Evolutionary conservation across 805 yeast genomes (phyloP).

Genomic region (Candida piceae): DNA sequence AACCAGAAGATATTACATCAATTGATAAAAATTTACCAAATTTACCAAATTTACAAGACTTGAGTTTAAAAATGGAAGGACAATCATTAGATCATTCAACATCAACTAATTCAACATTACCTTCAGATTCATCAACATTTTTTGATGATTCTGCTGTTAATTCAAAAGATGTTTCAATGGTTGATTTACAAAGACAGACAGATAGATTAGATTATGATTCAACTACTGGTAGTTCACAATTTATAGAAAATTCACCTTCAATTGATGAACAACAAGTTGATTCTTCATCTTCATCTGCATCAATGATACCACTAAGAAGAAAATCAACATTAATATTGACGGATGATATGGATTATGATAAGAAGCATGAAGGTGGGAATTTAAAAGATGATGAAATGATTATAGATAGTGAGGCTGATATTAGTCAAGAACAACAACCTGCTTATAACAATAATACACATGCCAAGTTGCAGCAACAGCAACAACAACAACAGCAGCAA

Average conservation of each 20-base stretch:
- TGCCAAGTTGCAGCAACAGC: constrained; percentile 4
- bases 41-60: background rate
- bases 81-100: constrained; percentile 2
- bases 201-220: constrained; percentile 3
- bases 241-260: constrained; percentile 10
- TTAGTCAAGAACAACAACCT: constrained; percentile 17
- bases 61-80: constrained; percentile 3
- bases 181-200: constrained; percentile 24
- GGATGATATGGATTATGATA: constrained; percentile 59
- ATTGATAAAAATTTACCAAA: too few relatives aligned
- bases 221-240: constrained; percentile 6
- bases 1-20: too few relatives aligned
- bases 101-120: constrained; percentile 4
- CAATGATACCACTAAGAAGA: constrained; percentile 38
- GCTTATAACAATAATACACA: background rate
- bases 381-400: constrained; percentile 28
- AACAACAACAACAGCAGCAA: constrained; percentile 13
- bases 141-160: constrained; percentile 6
- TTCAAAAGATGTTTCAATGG: constrained; percentile 32
- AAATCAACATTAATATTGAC: constrained; percentile 69
- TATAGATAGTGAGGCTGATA: constrained; percentile 24
- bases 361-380: constrained; percentile 33
- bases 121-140: constrained; percentile 4
- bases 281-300: background rate
- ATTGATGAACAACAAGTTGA: background rate